Conservation (phyloP, 768 basidiomycete genomes). For the Bullera alba region DNA sequence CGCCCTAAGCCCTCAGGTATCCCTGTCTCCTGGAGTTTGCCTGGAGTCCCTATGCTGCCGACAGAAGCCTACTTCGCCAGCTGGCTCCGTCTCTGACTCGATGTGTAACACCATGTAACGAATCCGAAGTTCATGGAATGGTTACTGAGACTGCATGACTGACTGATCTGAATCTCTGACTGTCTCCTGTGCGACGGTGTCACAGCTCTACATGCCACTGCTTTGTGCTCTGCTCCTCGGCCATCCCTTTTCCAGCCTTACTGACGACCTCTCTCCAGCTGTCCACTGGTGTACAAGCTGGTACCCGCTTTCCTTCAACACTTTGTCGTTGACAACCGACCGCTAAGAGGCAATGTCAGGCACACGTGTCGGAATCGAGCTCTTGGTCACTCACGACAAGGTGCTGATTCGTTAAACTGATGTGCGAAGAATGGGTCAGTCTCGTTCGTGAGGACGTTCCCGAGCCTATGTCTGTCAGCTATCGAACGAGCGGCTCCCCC, state of each 20-base stretch:
- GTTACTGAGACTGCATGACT: too few species aligned
- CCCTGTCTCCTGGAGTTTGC: too few species aligned
- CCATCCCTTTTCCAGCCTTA: constrained; percentile 16
- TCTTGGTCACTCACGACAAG: constrained; percentile 17
- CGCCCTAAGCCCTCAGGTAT: too few species aligned
- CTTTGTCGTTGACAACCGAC: constrained; percentile 12
- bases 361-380: background rate
- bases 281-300: constrained; percentile 13
- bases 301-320: constrained; percentile 12
- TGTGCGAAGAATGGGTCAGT: constrained; percentile 22
- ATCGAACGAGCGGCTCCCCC: background rate
- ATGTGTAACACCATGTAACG: too few species aligned
- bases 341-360: constrained; percentile 4
- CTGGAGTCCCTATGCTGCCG: too few species aligned
- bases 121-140: too few species aligned
- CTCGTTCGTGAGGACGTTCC: constrained; percentile 25
- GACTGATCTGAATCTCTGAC: too few species aligned
- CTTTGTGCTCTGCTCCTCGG: constrained; percentile 2
- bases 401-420: constrained; percentile 24
- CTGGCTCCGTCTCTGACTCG: too few species aligned
- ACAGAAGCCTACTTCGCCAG: too few species aligned
- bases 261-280: constrained; percentile 15
- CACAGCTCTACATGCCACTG: constrained; percentile 14
- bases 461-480: constrained; percentile 5
- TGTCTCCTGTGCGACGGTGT: too few species aligned